These are phyloP conservation scores for Apiospora pterosperma DNA, from an alignment of 2,329 filamentous ascomycete species.

Conservation along the genomic window DNA sequence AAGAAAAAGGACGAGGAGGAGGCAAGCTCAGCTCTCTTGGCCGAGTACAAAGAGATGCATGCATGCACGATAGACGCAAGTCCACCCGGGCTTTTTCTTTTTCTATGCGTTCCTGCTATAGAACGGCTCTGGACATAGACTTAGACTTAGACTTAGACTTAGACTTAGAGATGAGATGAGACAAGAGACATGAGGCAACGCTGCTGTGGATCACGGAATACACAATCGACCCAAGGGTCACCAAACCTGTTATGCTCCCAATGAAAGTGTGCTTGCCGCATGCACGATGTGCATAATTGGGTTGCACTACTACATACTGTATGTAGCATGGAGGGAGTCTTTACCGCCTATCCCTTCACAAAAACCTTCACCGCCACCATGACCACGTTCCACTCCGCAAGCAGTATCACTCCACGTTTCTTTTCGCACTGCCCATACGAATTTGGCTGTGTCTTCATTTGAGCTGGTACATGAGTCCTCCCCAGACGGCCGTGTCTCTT, in stretches of 20 bases:
- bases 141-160: constrained; percentile 1
- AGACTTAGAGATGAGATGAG: constrained; percentile 2
- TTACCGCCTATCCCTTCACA: not conserved
- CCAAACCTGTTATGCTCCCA: not conserved
- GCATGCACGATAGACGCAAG: not conserved
- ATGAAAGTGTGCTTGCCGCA: too few species aligned
- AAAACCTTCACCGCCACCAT: not conserved
- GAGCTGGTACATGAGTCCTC: too few species aligned
- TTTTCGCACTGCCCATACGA: not conserved
- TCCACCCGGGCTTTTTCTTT: not conserved
- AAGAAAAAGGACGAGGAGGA: not conserved
- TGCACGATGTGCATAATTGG: too few species aligned
- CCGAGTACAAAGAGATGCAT: not conserved
- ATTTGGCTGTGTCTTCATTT: not conserved
- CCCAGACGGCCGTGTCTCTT: too few species aligned
- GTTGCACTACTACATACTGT: too few species aligned
- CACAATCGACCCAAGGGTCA: not conserved
- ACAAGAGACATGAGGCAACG: constrained; percentile 1
- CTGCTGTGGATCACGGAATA: constrained; percentile 1
- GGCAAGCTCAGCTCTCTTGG: not conserved
- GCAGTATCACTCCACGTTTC: not conserved
- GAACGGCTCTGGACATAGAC: not conserved
- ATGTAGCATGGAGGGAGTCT: too few species aligned
- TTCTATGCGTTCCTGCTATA: not conserved
- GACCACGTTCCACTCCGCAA: not conserved